These are phyloP conservation scores for Termitomyces sp. DNA, from an alignment of 768 basidiomycete species.

Conservation along the genomic window DNA sequence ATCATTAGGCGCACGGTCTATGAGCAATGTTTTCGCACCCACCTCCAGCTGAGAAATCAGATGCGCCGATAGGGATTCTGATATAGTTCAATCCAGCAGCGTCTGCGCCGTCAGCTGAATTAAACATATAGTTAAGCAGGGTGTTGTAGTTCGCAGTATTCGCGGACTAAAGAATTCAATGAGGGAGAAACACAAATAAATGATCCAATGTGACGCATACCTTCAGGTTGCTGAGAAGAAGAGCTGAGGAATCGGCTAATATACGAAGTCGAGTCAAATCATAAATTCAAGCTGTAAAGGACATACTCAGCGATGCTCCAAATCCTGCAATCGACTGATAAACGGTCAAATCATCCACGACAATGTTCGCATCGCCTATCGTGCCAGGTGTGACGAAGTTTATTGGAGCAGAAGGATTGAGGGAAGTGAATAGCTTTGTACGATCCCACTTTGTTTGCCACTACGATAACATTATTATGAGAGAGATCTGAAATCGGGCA, in stretches of 20 bases:
- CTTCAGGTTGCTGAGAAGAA: slow-evolving; percentile 61
- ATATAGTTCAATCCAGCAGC: slow-evolving; percentile 69
- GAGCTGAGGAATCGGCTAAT: slow-evolving; percentile 70
- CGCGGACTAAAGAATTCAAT: slow-evolving; percentile 30
- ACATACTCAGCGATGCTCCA: slow-evolving; percentile 60
- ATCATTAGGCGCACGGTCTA: background rate
- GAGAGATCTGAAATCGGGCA: background rate
- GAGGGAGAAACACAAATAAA: background rate
- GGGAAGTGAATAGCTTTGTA: slow-evolving; percentile 48
- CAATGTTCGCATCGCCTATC: slow-evolving; percentile 59
- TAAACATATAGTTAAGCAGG: slow-evolving; percentile 57
- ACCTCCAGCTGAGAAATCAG: slow-evolving; percentile 67
- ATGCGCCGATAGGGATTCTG: slow-evolving; percentile 68
- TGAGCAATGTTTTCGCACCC: background rate
- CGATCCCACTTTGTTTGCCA: slow-evolving; percentile 62
- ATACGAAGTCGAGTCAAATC: background rate
- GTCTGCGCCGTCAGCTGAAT: slow-evolving; percentile 55
- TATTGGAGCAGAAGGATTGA: slow-evolving; percentile 45
- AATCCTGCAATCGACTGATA: slow-evolving; percentile 68
- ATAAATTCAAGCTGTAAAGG: background rate
- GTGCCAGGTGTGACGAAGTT: slow-evolving; percentile 58
- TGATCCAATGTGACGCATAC: slow-evolving; percentile 25
- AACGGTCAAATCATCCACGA: slow-evolving; percentile 48
- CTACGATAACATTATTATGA: slow-evolving; percentile 24
- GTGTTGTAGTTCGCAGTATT: slow-evolving; percentile 57